phyloP scores from a whole-genome alignment of 306 rosid species.

The Prunus campanulata region DNA sequence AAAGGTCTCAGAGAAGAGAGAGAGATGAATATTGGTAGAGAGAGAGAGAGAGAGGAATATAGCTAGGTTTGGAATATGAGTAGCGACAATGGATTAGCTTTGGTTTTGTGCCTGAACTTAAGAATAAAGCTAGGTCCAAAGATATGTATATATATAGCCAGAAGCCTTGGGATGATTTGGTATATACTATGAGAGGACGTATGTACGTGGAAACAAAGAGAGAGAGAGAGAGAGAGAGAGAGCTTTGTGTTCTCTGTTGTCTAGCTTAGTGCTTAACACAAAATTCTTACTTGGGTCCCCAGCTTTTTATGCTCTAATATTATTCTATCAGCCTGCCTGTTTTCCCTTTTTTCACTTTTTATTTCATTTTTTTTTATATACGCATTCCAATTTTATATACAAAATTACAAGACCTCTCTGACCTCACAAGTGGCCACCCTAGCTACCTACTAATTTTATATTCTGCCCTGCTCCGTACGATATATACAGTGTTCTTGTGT shows the following conservation, averaged over 20 bases:
- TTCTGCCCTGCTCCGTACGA: neutral
- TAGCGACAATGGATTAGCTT: neutral
- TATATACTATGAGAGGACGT: neutral
- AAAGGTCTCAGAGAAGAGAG: neutral
- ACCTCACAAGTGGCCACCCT: neutral
- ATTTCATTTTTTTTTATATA: neutral
- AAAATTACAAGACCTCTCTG: neutral
- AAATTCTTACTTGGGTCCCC: slow-evolving; percentile 15
- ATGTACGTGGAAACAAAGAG: slow-evolving; percentile 9
- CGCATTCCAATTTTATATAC: neutral
- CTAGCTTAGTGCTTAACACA: slow-evolving; percentile 21
- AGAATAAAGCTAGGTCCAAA: neutral
- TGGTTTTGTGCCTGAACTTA: neutral
- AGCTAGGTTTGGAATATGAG: neutral
- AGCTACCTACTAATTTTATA: neutral
- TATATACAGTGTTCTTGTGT: neutral
- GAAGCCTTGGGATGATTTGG: neutral
- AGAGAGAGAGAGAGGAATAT: neutral
- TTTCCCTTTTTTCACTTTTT: neutral
- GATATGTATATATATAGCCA: neutral
- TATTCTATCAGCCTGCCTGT: neutral
- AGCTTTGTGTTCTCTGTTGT: neutral
- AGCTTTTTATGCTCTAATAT: neutral
- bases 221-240: slow-evolving; percentile 2
- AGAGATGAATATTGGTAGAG: neutral